Percentiles rank a stretch among this genome's conserved stretches.
These are phyloP conservation scores for Pseudocercospora macadamiae DNA, from an alignment of 2,329 filamentous ascomycete genomes.

Conservation along the genomic window DNA sequence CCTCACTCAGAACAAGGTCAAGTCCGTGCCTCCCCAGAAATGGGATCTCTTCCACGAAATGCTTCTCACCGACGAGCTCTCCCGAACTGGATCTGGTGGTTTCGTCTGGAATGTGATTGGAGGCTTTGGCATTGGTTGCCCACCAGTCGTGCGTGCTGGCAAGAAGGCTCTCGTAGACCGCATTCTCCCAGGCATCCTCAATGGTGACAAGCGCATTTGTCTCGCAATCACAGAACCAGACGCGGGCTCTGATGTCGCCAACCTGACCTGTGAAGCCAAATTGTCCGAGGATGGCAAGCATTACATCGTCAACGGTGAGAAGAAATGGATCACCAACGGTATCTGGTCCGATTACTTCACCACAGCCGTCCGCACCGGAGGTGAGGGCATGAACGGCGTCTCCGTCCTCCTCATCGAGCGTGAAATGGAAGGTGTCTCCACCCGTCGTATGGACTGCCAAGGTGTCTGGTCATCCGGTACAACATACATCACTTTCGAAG, in stretches of 20 bases:
- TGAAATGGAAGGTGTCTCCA: conserved; percentile 79
- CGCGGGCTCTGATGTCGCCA: conserved; percentile 92
- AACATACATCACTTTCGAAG: conserved; percentile 97
- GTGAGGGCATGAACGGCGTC: conserved; percentile 83
- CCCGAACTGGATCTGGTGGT: conserved; percentile 83
- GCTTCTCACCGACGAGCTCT: conserved; percentile 92
- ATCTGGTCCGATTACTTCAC: conserved; percentile 94
- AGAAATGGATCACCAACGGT: conserved; percentile 23
- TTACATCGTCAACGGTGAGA: conserved; percentile 81
- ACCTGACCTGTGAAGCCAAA: conserved; percentile 93
- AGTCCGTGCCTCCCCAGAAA: conserved; percentile 79
- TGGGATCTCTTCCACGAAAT: conserved; percentile 99
- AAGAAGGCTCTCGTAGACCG: conserved; percentile 82
- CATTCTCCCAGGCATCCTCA: conserved; percentile 83
- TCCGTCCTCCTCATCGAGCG: conserved; percentile 92
- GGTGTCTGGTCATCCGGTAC: conserved; percentile 95
- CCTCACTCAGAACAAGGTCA: conserved; percentile 70
- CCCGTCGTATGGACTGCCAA: conserved; percentile 96
- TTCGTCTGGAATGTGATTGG: conserved; percentile 97
- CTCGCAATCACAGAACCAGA: conserved; percentile 95
- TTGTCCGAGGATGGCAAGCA: conserved; percentile 94
- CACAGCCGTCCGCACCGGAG: conserved; percentile 85
- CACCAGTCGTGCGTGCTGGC: conserved; percentile 89
- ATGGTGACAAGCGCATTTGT: conserved; percentile 95
- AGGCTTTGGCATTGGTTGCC: conserved; percentile 93